Percentiles rank a stretch among this genome's conserved stretches.
Evolutionary conservation across 139 green algal species (phyloP).

Genomic region (Penium margaritaceum): DNA sequence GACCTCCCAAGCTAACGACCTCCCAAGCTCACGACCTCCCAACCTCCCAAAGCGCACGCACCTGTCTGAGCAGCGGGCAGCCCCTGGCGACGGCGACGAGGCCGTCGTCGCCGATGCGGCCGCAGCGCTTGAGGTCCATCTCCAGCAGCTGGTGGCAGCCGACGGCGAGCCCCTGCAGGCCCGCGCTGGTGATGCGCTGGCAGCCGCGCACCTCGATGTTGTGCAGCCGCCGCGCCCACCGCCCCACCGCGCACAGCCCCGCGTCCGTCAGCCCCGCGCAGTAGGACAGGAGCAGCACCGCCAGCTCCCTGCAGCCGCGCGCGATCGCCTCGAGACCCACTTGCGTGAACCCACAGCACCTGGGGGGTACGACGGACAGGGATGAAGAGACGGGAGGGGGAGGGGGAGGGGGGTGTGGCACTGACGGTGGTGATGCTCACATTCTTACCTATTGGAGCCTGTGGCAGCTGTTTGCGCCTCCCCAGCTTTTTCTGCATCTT

Average conservation of each 20-base stretch:
- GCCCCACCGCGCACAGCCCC: neutral
- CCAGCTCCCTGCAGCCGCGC: constrained; percentile 10
- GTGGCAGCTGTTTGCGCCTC: too few relatives aligned
- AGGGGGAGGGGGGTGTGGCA: neutral
- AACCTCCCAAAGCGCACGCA: too few relatives aligned
- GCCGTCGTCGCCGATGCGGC: constrained; percentile 1
- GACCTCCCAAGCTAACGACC: too few relatives aligned
- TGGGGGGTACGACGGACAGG: neutral
- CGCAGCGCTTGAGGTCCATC: constrained; percentile 26
- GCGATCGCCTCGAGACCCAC: constrained; percentile 9
- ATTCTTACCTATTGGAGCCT: too few relatives aligned
- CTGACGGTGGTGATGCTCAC: too few relatives aligned
- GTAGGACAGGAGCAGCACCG: constrained; percentile 9
- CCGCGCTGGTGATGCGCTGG: neutral
- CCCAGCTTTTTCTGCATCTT: too few relatives aligned
- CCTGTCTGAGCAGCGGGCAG: constrained; percentile 17
- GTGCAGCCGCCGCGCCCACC: neutral
- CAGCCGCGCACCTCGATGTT: constrained; percentile 19
- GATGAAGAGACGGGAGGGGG: neutral
- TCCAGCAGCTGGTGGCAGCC: constrained; percentile 5
- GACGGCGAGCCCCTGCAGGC: neutral
- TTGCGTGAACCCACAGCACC: constrained; percentile 1
- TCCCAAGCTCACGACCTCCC: too few relatives aligned
- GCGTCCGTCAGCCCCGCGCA: constrained; percentile 16
- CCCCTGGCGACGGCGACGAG: constrained; percentile 2